These are phyloP conservation scores for Pharus latifolius DNA, from an alignment of 176 grass and related monocot species.

Conservation along the genomic window DNA sequence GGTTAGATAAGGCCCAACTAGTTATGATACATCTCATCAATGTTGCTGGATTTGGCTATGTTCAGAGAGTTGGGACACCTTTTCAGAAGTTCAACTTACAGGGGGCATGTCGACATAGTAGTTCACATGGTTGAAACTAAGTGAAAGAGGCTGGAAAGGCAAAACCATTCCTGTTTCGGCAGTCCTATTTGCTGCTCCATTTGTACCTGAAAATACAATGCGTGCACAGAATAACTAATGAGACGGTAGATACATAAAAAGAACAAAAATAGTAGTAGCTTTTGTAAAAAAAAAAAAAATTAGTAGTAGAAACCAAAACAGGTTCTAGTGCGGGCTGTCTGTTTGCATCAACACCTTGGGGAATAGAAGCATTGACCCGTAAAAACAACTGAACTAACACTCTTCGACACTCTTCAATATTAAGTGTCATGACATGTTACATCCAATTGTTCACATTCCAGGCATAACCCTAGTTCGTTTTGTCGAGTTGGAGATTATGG, in stretches of 20 bases:
- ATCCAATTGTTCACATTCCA: too few species aligned
- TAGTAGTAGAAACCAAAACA: not conserved
- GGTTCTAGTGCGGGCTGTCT: not conserved
- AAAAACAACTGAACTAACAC: too few species aligned
- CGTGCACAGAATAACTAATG: not conserved
- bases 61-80: not conserved
- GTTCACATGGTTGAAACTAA: constrained; percentile 59
- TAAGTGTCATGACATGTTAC: too few species aligned
- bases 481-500: too few species aligned
- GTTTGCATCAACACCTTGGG: not conserved
- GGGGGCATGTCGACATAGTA: constrained; percentile 61
- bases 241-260: not conserved
- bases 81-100: constrained; percentile 34
- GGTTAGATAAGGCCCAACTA: not conserved
- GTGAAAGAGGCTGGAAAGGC: constrained; percentile 65
- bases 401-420: too few species aligned
- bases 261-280: not conserved
- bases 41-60: not conserved
- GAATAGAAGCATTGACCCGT: too few species aligned
- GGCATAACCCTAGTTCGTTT: too few species aligned
- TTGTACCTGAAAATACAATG: not conserved
- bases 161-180: constrained; percentile 50
- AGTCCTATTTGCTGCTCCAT: not conserved
- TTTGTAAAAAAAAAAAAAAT: not conserved
- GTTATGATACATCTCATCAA: not conserved